These are phyloP conservation scores for Crithidia thermophila DNA, from an alignment of 208 protist genomes.

Conservation along the genomic window DNA sequence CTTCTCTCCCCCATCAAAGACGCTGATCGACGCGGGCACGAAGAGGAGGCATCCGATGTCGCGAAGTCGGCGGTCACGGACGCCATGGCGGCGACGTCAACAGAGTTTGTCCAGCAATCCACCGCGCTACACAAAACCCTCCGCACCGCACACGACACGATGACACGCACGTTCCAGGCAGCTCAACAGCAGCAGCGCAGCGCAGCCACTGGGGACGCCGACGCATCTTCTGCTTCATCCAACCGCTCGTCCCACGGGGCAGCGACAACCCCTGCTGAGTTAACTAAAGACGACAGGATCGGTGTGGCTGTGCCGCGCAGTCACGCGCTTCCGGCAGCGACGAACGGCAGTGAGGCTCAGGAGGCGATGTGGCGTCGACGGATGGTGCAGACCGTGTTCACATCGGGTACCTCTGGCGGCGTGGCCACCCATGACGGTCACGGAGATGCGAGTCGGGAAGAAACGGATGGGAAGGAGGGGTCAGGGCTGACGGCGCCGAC, in stretches of 20 bases:
- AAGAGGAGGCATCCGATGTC: no score
- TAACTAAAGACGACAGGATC: no score
- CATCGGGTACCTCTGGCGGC: not conserved
- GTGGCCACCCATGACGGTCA: not conserved
- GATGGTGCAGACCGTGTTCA: conserved; percentile 7
- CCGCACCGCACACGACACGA: no score
- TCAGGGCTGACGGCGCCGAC: not conserved
- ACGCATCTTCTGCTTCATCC: conserved; percentile 7
- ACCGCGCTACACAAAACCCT: no score
- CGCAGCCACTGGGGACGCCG: no score
- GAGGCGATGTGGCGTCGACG: conserved; percentile 18
- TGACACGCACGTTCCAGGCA: no score
- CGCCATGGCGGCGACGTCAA: no score
- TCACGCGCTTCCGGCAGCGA: not conserved
- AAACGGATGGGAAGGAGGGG: not conserved
- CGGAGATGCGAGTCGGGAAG: not conserved
- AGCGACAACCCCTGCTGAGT: no score
- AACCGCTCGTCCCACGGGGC: no score
- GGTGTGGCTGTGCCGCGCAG: not conserved
- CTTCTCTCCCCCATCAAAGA: conserved; percentile 6
- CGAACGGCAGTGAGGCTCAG: conserved; percentile 13
- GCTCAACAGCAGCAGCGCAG: no score
- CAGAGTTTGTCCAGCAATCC: no score
- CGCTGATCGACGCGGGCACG: not conserved
- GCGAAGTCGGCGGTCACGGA: no score